Evolutionary conservation across 257 asterid species (phyloP).

Genomic region (Rubia yunnanensis): DNA sequence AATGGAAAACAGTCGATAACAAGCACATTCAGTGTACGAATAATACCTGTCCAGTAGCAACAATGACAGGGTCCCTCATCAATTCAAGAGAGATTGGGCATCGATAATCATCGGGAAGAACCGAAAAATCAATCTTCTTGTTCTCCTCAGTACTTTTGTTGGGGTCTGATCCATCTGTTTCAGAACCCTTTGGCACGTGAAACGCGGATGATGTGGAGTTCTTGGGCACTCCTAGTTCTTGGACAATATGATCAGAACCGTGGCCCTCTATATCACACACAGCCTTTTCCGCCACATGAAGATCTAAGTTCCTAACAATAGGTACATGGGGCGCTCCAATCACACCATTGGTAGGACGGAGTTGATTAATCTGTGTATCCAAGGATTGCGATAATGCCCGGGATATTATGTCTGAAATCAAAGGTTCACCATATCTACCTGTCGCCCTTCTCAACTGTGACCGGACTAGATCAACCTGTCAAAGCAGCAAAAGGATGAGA

Average conservation of each 20-base stretch:
- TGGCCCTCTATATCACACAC: too few relatives aligned
- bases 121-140: conserved; percentile 49
- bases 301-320: too few relatives aligned
- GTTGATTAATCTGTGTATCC: conserved; percentile 57
- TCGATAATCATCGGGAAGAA: conserved; percentile 67
- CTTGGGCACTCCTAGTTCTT: conserved; percentile 21
- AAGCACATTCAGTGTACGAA: neutral
- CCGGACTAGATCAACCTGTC: conserved; percentile 55
- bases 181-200: conserved; percentile 26
- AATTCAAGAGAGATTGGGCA: conserved; percentile 97
- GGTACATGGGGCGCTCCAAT: conserved; percentile 33
- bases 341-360: conserved; percentile 32
- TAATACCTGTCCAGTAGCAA: conserved; percentile 64
- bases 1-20: neutral
- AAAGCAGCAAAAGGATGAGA: conserved; percentile 18
- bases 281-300: too few relatives aligned
- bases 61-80: conserved; percentile 96
- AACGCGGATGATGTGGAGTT: conserved; percentile 32
- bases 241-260: neutral
- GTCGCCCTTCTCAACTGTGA: conserved; percentile 84
- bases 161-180: conserved; percentile 17
- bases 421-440: conserved; percentile 69
- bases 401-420: conserved; percentile 42
- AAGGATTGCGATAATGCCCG: conserved; percentile 60
- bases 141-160: conserved; percentile 42